Percentiles rank a stretch among this genome's conserved stretches.
phyloP scores from a whole-genome alignment of 805 yeast species.

The Ogataea wickerhamii region DNA sequence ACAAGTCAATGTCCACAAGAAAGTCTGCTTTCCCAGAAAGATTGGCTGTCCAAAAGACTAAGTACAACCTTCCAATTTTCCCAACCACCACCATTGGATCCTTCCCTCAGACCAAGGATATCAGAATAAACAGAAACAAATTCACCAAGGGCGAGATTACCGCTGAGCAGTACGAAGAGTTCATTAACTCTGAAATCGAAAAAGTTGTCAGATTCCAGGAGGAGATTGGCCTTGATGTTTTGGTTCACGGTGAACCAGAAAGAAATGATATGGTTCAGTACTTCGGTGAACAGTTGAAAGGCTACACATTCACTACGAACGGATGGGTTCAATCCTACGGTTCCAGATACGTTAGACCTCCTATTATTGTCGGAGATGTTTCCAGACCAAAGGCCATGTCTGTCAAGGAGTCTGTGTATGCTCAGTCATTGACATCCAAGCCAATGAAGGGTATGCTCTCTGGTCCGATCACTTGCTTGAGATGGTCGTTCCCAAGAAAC shows the following conservation, averaged over 20 bases:
- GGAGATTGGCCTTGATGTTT: conserved; percentile 95
- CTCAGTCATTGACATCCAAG: conserved; percentile 91
- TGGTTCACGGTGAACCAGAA: conserved; percentile 99
- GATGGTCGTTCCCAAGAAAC: conserved; percentile 99
- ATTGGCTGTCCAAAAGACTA: conserved; percentile 79
- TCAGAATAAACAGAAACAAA: conserved; percentile 97
- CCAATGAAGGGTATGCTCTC: conserved; percentile 99
- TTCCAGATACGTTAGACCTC: conserved; percentile 99
- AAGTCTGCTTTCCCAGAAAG: conserved; percentile 82
- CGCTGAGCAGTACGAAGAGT: conserved; percentile 91
- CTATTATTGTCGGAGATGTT: conserved; percentile 97
- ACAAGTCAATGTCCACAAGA: conserved; percentile 78
- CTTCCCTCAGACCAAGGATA: conserved; percentile 99
- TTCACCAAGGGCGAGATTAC: conserved; percentile 95
- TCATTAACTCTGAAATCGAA: conserved; percentile 95
- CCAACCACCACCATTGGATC: conserved; percentile 99
- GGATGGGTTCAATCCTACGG: conserved; percentile 99
- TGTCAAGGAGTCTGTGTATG: conserved; percentile 98
- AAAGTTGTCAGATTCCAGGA: conserved; percentile 98
- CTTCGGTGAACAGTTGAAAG: conserved; percentile 98
- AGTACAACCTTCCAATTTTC: conserved; percentile 94
- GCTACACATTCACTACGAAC: conserved; percentile 96
- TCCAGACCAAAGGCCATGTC: conserved; percentile 98
- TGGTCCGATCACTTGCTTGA: conserved; percentile 98
- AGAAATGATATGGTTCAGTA: conserved; percentile 99